These are phyloP conservation scores for Tylopilus plumbeoviolaceoides DNA, from an alignment of 768 basidiomycete species.

Conservation along the genomic window DNA sequence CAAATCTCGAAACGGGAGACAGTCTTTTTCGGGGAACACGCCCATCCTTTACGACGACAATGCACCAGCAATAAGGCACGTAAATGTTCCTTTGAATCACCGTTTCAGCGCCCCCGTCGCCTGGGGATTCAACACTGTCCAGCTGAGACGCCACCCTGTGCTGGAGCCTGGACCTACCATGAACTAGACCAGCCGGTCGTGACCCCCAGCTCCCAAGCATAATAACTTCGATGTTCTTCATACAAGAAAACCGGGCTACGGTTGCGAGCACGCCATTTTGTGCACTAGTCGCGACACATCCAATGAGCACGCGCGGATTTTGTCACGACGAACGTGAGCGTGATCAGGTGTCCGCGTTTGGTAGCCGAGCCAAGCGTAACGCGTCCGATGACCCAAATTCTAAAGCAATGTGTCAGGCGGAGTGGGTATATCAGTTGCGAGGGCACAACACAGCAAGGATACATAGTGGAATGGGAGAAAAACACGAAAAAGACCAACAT, in stretches of 20 bases:
- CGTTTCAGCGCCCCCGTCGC: neutral
- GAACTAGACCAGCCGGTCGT: neutral
- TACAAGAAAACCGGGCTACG: neutral
- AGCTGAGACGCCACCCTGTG: neutral
- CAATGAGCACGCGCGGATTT: neutral
- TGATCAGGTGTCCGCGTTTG: neutral
- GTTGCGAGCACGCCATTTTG: neutral
- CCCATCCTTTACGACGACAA: too few species aligned
- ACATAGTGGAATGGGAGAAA: neutral
- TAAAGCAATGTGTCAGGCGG: neutral
- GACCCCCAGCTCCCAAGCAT: neutral
- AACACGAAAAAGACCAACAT: neutral
- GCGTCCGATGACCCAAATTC: neutral
- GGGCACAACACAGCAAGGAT: neutral
- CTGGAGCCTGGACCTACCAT: neutral
- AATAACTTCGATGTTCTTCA: neutral
- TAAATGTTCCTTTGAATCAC: neutral
- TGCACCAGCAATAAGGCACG: neutral
- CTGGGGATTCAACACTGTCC: neutral
- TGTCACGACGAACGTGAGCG: neutral
- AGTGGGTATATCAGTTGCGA: neutral
- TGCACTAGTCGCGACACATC: neutral
- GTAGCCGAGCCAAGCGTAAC: neutral
- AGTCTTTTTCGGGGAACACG: too few species aligned
- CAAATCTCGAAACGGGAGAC: neutral